phyloP scores from a whole-genome alignment of 2,329 filamentous ascomycete species.

The Calonectria leucothoes region DNA sequence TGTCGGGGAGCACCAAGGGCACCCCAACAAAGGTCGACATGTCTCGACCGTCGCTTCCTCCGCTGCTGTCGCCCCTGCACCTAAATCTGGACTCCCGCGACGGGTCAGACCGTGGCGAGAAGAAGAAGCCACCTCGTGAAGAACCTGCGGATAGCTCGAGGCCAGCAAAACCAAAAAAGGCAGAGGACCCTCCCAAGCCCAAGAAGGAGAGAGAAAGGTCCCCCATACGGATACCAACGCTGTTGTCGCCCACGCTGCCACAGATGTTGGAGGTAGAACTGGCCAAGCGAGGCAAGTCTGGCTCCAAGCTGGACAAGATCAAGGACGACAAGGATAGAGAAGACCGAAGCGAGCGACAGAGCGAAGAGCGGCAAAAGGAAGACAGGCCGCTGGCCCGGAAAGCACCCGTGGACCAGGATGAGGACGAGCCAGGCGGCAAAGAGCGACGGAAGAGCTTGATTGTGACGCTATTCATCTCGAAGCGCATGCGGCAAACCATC shows the following conservation, averaged over 20 bases:
- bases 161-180: constrained; percentile 46
- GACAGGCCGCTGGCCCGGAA: constrained; percentile 41
- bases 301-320: not conserved
- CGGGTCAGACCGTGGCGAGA: constrained; percentile 41
- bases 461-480: constrained; percentile 63
- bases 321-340: constrained; percentile 37
- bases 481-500: constrained; percentile 56
- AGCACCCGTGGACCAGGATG: constrained; percentile 42
- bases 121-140: constrained; percentile 49
- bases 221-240: constrained; percentile 55
- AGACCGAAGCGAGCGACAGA: constrained; percentile 29
- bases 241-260: constrained; percentile 68
- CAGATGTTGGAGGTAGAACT: constrained; percentile 59
- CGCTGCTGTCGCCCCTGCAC: constrained; percentile 64
- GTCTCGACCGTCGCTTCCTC: constrained; percentile 58
- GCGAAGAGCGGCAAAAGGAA: constrained; percentile 35
- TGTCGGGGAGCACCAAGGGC: constrained; percentile 47
- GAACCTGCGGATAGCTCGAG: constrained; percentile 43
- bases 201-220: constrained; percentile 57
- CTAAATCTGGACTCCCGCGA: constrained; percentile 58
- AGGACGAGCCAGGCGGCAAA: constrained; percentile 44
- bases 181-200: constrained; percentile 36
- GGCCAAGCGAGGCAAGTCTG: constrained; percentile 41
- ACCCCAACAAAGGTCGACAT: constrained; percentile 53
- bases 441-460: constrained; percentile 48